Evolutionary conservation across 2,329 filamentous ascomycete genomes (phyloP).

Genomic region (Leptodontidium sp.): DNA sequence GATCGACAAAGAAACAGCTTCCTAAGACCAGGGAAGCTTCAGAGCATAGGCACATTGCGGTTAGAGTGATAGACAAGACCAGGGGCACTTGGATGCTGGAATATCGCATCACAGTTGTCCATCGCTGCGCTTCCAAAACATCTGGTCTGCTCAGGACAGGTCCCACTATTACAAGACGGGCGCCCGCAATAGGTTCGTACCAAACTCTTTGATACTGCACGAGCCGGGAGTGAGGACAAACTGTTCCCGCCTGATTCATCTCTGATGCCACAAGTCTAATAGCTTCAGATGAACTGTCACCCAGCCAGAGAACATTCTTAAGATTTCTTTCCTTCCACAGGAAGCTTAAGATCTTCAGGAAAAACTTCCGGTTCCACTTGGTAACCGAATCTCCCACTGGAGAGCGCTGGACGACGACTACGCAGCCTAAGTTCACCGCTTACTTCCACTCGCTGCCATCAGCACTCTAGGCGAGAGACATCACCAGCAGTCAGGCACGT

Average conservation of each 20-base stretch:
- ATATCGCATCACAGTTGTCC: constrained; percentile 40
- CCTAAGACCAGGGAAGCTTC: constrained; percentile 34
- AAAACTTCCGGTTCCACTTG: constrained; percentile 39
- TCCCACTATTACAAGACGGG: constrained; percentile 44
- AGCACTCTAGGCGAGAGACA: background rate
- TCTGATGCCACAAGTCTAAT: constrained; percentile 40
- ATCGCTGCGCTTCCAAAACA: constrained; percentile 44
- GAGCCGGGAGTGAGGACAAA: constrained; percentile 45
- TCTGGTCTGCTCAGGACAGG: constrained; percentile 37
- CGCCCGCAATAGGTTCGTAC: constrained; percentile 49
- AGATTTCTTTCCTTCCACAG: constrained; percentile 41
- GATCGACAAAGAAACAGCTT: constrained; percentile 39
- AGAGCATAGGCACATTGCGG: constrained; percentile 37
- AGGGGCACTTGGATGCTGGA: constrained; percentile 41
- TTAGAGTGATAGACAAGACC: background rate
- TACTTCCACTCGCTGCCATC: background rate
- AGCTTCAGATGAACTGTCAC: constrained; percentile 42
- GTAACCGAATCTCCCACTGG: constrained; percentile 27
- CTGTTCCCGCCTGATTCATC: constrained; percentile 42
- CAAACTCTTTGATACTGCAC: constrained; percentile 44
- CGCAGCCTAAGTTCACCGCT: background rate
- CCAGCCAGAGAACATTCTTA: constrained; percentile 39
- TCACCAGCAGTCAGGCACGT: background rate
- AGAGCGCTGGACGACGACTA: constrained; percentile 12
- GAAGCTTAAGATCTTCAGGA: constrained; percentile 38